Evolutionary conservation across 176 grass and related monocot genomes (phyloP), one percentile per base, ranked within the genome.

Genomic region (Pharus latifolius): DNA sequence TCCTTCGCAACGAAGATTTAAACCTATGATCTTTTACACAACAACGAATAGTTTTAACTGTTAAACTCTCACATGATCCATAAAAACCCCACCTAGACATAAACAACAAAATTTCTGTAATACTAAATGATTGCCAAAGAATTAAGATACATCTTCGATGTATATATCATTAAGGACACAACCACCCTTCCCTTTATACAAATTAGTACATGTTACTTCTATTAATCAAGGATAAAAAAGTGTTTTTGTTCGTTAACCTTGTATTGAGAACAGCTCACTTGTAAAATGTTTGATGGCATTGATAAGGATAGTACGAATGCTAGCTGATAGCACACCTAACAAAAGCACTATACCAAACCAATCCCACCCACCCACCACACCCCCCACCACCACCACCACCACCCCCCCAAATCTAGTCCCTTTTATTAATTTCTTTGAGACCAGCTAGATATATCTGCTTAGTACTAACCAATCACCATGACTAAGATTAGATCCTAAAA

Each of bases 341-440:
- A 44, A 52, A 69, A 69, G 53, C 25, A 51, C 44, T 81, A 33
- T 52, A 40, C 44, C 70, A 32, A 75, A n/a, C n/a, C n/a, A n/a
- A n/a, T n/a, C n/a, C n/a, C n/a, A n/a, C n/a, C n/a, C n/a, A n/a
- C n/a, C n/a, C n/a, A n/a, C n/a, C n/a, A n/a, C n/a, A n/a, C n/a
- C n/a, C n/a, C n/a, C n/a, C n/a, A n/a, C n/a, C n/a, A n/a, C n/a
- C n/a, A n/a, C n/a, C n/a, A n/a, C n/a, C n/a, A n/a, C n/a, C n/a
- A n/a, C n/a, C n/a, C n/a, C 47, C 31, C 19, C 23, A 8, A 58
- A 12, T 67, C 70, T 18, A 28, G 42, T 17, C 65, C 31, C 30
- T 49, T 8, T 49, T 60, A 42, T 43, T 30, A 15, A 68, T 43
- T 69, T 50, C 75, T 34, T 15, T 46, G 14, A 54, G 19, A 27